phyloP scores from a whole-genome alignment of 2,329 filamentous ascomycete genomes.

The Fonsecaea monophora region DNA sequence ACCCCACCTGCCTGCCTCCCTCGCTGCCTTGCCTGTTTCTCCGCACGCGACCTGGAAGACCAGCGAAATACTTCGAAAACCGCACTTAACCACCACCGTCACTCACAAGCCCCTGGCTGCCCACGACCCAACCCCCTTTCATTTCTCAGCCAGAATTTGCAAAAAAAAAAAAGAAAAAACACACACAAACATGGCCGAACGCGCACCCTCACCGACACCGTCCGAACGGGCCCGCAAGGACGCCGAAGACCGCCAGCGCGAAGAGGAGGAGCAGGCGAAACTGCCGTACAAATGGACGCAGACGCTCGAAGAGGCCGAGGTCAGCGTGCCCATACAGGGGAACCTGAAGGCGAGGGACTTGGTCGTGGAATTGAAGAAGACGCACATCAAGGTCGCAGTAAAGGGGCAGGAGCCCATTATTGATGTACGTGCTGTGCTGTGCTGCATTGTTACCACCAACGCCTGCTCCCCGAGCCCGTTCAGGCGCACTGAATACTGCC shows the following conservation, averaged over 20 bases:
- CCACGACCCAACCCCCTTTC: neutral
- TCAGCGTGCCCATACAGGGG: conserved; percentile 77
- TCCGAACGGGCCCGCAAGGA: conserved; percentile 63
- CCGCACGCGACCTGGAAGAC: conserved; percentile 11
- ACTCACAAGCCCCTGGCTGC: neutral
- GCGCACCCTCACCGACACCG: conserved; percentile 55
- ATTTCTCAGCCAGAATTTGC: neutral
- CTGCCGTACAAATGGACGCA: conserved; percentile 98
- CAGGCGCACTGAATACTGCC: too few relatives aligned
- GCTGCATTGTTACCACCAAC: neutral
- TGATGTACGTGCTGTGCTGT: conserved; percentile 62
- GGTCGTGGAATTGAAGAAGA: conserved; percentile 81
- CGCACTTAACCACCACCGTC: neutral
- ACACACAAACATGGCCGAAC: conserved; percentile 27
- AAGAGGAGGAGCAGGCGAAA: conserved; percentile 84
- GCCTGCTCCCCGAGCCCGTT: too few relatives aligned
- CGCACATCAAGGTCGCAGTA: conserved; percentile 76
- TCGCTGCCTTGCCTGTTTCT: too few relatives aligned
- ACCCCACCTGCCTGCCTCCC: neutral
- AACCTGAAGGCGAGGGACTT: conserved; percentile 87
- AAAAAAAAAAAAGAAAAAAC: too few relatives aligned
- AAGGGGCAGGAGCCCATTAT: conserved; percentile 89
- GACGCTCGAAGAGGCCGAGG: conserved; percentile 84
- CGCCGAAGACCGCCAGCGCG: conserved; percentile 69
- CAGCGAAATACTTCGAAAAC: conserved; percentile 6